Conservation (phyloP, 2,329 filamentous ascomycete genomes). For the Xylariales sp. region DNA sequence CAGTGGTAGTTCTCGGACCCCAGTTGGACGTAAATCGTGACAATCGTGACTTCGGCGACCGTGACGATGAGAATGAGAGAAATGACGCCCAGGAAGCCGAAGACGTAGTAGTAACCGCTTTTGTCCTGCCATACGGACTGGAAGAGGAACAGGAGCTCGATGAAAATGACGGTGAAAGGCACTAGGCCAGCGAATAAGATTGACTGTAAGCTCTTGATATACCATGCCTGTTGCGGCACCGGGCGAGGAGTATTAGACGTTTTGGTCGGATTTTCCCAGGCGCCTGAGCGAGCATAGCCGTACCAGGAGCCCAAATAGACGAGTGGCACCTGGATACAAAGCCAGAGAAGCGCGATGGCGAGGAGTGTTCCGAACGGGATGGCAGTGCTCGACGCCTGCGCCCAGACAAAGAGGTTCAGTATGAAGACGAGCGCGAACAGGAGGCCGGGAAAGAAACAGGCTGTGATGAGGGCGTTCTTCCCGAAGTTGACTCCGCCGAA, state of each 20-base stretch:
- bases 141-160: constrained; percentile 88
- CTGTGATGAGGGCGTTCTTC: constrained; percentile 82
- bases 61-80: constrained; percentile 78
- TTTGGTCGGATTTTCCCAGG: constrained; percentile 86
- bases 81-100: constrained; percentile 84
- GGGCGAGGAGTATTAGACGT: constrained; percentile 77
- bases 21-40: constrained; percentile 84
- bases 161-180: constrained; percentile 88
- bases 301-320: constrained; percentile 85
- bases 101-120: constrained; percentile 91
- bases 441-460: constrained; percentile 81
- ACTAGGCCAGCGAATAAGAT: constrained; percentile 80
- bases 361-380: constrained; percentile 85
- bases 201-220: constrained; percentile 71
- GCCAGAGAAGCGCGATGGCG: constrained; percentile 79
- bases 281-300: constrained; percentile 73
- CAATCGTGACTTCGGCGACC: constrained; percentile 84
- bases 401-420: constrained; percentile 90
- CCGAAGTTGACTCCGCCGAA: constrained; percentile 81
- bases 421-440: constrained; percentile 80
- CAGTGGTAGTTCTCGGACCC: constrained; percentile 89
- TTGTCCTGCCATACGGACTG: constrained; percentile 92
- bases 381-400: constrained; percentile 87
- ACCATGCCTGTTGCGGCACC: constrained; percentile 81
- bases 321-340: constrained; percentile 85